Base-by-base conservation (phyloP, 306 rosid genomes). In the Ammopiptanthus mongolicus region DNA sequence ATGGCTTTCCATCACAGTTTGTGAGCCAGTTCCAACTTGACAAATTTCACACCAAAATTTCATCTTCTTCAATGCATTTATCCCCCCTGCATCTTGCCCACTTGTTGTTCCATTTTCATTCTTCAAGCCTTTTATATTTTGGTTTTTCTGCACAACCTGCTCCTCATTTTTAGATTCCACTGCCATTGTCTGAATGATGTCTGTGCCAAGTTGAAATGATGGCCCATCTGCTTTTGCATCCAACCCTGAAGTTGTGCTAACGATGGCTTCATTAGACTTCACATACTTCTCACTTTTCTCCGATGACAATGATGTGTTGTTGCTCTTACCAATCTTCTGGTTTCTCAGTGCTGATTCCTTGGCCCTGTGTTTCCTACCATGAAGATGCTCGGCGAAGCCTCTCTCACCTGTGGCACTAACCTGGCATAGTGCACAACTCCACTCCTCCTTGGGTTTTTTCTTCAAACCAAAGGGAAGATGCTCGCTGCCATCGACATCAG, bases 361-460 rank as follows among this genome's bases (percentile, higher is more conserved):
- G 63, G 89, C 78, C 83, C 58, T 88, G 87, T 89, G 98, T 86
- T 78, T 93, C 87, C 17, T 91, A 25, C 98, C 93, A 1, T 71
- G 79, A 62, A 89, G 79, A 79, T 93, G 96, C 3, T 62, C 65
- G 11, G 69, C 69, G 21, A 93, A 81, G 12, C 1, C 63, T 15
- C 11, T 78, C 82, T 89, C 80, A 34, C 76, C 37, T 0, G 84
- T 9, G 29, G 82, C 73, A 28, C 73, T 78, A 25, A 90, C 82
- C 1, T 46, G 76, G 84, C 97, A 93, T 1, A 89, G 44, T 0
- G 78, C 84, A 74, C 98, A 93, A 50, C 85, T 90, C 93, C 87
- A 90, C 60, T 81, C 88, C 37, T 76, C 84, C 78, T 74, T 83
- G 56, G 80, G 69, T 71, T 81, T 84, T 76, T 86, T 84, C 74